These are phyloP conservation scores for Diutina mesorugosa DNA, from an alignment of 1,139 yeast species.

Conservation along the genomic window DNA sequence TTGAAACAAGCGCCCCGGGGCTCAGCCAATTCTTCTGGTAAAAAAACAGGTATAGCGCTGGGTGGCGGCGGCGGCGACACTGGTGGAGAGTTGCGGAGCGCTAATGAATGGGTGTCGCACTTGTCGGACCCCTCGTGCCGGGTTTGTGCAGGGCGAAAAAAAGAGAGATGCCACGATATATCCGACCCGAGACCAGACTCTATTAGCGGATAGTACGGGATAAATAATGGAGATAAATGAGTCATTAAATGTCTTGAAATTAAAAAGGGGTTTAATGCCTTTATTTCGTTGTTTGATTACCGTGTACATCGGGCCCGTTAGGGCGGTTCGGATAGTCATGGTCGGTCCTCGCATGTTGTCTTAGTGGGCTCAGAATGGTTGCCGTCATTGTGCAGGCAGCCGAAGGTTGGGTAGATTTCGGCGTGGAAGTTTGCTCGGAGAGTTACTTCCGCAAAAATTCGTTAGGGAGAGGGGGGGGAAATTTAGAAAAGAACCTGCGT, in stretches of 20 bases:
- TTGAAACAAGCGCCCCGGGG: not conserved
- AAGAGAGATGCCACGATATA: not conserved
- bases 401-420: not conserved
- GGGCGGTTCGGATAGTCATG: too few species aligned
- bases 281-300: too few species aligned
- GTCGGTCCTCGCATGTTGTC: slow-evolving; percentile 13
- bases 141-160: not conserved
- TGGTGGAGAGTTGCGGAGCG: not conserved
- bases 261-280: too few species aligned
- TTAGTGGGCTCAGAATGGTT: slow-evolving; percentile 1
- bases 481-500: not conserved
- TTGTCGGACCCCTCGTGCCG: not conserved
- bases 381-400: not conserved
- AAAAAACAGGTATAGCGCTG: too few species aligned
- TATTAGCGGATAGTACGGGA: not conserved
- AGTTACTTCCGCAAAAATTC: not conserved
- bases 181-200: not conserved
- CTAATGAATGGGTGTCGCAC: not conserved
- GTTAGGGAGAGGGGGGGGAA: not conserved
- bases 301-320: too few species aligned
- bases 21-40: too few species aligned
- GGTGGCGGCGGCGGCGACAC: too few species aligned
- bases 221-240: too few species aligned
- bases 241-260: too few species aligned
- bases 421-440: not conserved